Base-by-base conservation (phyloP, 148 eudicot species). In the Chenopodium album region DNA sequence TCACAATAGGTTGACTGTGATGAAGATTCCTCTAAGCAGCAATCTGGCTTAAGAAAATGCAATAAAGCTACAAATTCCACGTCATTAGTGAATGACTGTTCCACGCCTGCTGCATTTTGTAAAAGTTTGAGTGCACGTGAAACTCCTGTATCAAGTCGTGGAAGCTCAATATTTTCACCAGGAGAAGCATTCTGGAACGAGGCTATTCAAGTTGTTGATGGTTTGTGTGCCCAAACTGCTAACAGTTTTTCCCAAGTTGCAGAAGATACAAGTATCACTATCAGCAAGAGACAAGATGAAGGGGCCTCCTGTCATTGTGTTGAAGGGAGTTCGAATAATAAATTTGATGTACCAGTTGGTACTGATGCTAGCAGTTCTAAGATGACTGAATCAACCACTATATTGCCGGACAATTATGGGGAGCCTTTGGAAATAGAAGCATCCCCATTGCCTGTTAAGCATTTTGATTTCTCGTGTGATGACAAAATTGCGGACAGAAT, bases 141-240 rank as follows among this genome's bases (percentile, higher is more conserved):
- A 87, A 97, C 97, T 83, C 99, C 99, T 28, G 86, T 87, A 81
- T 92, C 98, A 68, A 71, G 88, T 73, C 87, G 84, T 76, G 97
- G 95, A 79, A 89, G 94, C 80, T 94, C 94, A 73, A 81, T 90
- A 7, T 90, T 91, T 86, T 97, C 99, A 41, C 99, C 98, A 41
- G 99, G 99, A 85, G 99, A 97, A 82, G 87, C 88, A 60, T 97
- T 97, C 75, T 97, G 99, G 99, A 89, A 90, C 79, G 99, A 97
- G 87, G 98, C 97, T 59, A 91, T 94, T 77, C 92, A 89, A 85
- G 88, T 96, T 81, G 98, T 92, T 34, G 98, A 96, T 82, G 97
- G 93, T 60, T 75, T 96, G 84, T 71, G 85, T 85, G 87, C 81
- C 83, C 81, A 81, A 70, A 86, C 84, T 75, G 86, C 70, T 64